A percentile compares a stretch with the other conserved stretches of the same genome.
Conservation (phyloP, 768 basidiomycete genomes). For the Boletus tylopilopsis region DNA sequence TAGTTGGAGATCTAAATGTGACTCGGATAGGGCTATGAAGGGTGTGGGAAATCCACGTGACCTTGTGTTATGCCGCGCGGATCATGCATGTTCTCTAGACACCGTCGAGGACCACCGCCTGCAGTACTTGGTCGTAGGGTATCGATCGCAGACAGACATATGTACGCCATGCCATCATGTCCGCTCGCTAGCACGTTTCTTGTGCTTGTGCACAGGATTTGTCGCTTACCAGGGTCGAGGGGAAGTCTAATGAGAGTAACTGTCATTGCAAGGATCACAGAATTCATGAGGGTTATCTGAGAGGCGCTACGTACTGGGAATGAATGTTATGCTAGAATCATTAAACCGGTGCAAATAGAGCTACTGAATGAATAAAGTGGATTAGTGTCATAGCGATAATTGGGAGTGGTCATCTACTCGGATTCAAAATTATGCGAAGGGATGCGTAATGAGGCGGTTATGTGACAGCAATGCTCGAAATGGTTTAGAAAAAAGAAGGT, state of each 20-base stretch:
- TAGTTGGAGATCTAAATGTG: neutral
- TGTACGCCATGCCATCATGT: too few species aligned
- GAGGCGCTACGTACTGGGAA: conserved; percentile 19
- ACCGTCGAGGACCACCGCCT: too few species aligned
- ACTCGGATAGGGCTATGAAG: neutral
- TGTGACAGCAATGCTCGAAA: conserved; percentile 37
- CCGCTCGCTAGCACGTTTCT: too few species aligned
- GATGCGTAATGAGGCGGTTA: conserved; percentile 36
- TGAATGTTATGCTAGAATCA: conserved; percentile 27
- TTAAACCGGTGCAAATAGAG: conserved; percentile 27
- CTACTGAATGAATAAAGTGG: conserved; percentile 29
- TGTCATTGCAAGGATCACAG: conserved; percentile 9
- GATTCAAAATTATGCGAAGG: conserved; percentile 31
- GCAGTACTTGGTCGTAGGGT: too few species aligned
- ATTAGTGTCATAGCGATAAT: conserved; percentile 32
- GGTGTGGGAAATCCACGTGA: conserved; percentile 17
- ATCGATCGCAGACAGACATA: neutral
- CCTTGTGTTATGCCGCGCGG: conserved; percentile 19
- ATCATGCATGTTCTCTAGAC: conserved; percentile 21
- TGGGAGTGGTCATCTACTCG: conserved; percentile 26
- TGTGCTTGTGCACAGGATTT: neutral
- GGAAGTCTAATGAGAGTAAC: neutral
- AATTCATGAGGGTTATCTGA: conserved; percentile 7
- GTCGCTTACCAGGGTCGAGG: conserved; percentile 23
- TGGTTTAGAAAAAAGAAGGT: conserved; percentile 17